A percentile compares a stretch with the other conserved stretches of the same genome.
These are phyloP conservation scores for Bolboschoenus planiculmis DNA, from an alignment of 176 grass and related monocot genomes.

Conservation along the genomic window DNA sequence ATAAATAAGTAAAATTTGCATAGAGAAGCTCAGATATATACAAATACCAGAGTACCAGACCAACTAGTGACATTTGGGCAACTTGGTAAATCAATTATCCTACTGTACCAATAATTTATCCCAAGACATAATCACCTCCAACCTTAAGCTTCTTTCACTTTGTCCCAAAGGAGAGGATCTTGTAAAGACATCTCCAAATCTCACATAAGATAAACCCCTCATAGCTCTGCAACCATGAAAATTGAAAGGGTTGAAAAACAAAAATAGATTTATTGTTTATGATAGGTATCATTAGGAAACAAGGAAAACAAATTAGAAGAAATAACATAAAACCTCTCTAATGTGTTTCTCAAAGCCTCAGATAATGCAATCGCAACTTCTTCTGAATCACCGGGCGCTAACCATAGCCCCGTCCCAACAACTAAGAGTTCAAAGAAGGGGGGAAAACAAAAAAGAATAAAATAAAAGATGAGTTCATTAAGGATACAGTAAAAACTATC, in stretches of 20 bases:
- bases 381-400: constrained; percentile 91
- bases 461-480: background rate
- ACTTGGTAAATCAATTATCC: background rate
- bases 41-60: background rate
- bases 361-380: constrained; percentile 77
- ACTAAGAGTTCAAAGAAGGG: constrained; percentile 29
- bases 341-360: constrained; percentile 83
- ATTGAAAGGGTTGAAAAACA: background rate
- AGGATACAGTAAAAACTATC: constrained; percentile 25
- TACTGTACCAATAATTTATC: constrained; percentile 8
- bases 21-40: background rate
- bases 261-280: background rate
- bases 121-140: constrained; percentile 15
- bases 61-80: constrained; percentile 1
- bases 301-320: constrained; percentile 15
- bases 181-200: constrained; percentile 94
- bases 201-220: constrained; percentile 74
- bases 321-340: constrained; percentile 68
- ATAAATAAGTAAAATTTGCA: background rate
- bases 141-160: constrained; percentile 74
- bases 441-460: background rate
- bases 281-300: constrained; percentile 16
- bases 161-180: constrained; percentile 66
- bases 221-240: constrained; percentile 47
- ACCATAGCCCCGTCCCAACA: constrained; percentile 80